Conservation (phyloP, 805 yeast genomes). For the Ogataea glucozyma region DNA sequence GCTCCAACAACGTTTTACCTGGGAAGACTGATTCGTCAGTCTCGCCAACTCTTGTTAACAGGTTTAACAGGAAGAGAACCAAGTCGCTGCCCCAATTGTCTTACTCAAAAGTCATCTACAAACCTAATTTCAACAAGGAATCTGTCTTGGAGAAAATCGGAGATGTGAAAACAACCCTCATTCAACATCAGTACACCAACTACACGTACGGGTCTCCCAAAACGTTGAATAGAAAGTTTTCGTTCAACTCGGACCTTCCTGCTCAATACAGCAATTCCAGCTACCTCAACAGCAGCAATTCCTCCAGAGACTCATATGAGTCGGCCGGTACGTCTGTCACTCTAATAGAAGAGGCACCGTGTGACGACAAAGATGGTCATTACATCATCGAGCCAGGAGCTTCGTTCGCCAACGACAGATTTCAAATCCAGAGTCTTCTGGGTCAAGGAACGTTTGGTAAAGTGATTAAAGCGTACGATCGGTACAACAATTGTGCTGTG, state of each 20-base stretch:
- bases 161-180: conserved; percentile 41
- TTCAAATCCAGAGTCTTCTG: conserved; percentile 62
- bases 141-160: conserved; percentile 42
- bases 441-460: conserved; percentile 96
- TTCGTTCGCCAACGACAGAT: conserved; percentile 69
- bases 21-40: too few relatives aligned
- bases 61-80: conserved; percentile 43
- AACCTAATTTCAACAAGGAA: conserved; percentile 33
- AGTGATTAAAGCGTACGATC: conserved; percentile 81
- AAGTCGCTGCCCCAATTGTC: conserved; percentile 57
- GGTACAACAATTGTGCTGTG: conserved; percentile 55
- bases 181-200: conserved; percentile 29
- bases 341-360: conserved; percentile 33
- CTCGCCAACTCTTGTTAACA: conserved; percentile 5
- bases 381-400: conserved; percentile 62
- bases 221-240: conserved; percentile 24
- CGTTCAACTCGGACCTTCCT: conserved; percentile 26
- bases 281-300: conserved; percentile 16
- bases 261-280: conserved; percentile 2
- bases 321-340: conserved; percentile 26
- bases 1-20: conserved; percentile 11
- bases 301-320: conserved; percentile 25
- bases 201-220: conserved; percentile 31
- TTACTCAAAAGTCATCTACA: conserved; percentile 45
- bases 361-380: conserved; percentile 75